These are phyloP conservation scores for Fennellomyces sp. DNA, from an alignment of 371 early-diverging fungal species.

Conservation along the genomic window DNA sequence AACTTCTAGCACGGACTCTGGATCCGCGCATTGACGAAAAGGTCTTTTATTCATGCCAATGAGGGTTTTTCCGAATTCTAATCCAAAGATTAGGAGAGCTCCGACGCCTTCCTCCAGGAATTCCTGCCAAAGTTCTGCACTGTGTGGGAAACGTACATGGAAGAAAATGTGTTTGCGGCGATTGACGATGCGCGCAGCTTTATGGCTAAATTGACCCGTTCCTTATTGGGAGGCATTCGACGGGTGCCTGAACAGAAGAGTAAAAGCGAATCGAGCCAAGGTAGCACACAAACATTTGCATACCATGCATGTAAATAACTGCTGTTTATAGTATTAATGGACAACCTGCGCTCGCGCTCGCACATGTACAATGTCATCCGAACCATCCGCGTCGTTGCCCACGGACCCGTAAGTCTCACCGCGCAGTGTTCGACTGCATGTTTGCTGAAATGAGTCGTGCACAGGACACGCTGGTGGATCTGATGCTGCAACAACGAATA, in stretches of 20 bases:
- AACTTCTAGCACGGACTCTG: conserved; percentile 24
- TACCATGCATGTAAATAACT: background rate
- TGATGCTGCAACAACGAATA: conserved; percentile 49
- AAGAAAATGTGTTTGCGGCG: conserved; percentile 16
- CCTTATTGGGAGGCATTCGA: conserved; percentile 42
- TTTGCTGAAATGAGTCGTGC: background rate
- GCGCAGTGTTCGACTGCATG: background rate
- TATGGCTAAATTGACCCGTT: conserved; percentile 37
- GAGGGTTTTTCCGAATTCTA: too few relatives aligned
- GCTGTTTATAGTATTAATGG: conserved; percentile 37
- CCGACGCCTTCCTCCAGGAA: conserved; percentile 26
- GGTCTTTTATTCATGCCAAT: too few relatives aligned
- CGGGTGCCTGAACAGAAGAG: conserved; percentile 40
- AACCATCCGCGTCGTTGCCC: conserved; percentile 36
- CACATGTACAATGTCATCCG: conserved; percentile 44
- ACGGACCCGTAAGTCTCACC: conserved; percentile 43
- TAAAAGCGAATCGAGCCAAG: conserved; percentile 45
- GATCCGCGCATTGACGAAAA: conserved; percentile 26
- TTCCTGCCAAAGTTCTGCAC: conserved; percentile 35
- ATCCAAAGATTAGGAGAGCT: conserved; percentile 48
- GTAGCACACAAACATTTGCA: conserved; percentile 22
- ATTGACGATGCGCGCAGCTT: conserved; percentile 42
- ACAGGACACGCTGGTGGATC: conserved; percentile 31
- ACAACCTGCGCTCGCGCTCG: conserved; percentile 39
- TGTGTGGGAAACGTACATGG: conserved; percentile 26